Evolutionary conservation across 2,329 filamentous ascomycete genomes (phyloP), one percentile per base, ranked within the genome.

Genomic region (Talaromyces pinophilus): DNA sequence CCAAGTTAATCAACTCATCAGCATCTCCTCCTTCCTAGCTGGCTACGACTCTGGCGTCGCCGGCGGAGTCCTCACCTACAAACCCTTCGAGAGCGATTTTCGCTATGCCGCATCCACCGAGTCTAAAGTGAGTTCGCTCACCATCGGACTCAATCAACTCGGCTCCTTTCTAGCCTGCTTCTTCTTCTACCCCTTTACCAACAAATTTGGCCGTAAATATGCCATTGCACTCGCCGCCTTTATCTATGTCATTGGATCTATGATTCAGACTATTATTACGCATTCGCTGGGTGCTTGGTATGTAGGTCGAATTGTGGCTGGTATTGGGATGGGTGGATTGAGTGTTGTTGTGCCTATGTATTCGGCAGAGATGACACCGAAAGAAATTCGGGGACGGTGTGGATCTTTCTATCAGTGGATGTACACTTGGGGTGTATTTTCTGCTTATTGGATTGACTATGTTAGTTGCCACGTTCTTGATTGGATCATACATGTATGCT

Each of bases 381-480:
- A 79, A 50, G 75, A 82, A 40, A 75, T 82, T 63, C 75, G 81
- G 55, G 80, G 80, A 13, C 78, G 79, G 64, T 78, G 82, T 35
- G 81, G 82, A 15, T 79, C 76, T 38, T 83, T 83, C 71, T 84
- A 82, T 69, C 81, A 84, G 68, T 80, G 80, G 70, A 79, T 83
- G 68, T 84, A 77, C 68, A 80, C 79, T 0, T 72, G 77, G 71
- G 76, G 82, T 10, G 82, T 84, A 60, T 82, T 83, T 64, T 74
- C 78, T 0, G 81, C 79, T 15, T 84, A 84, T 71, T 84, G 81
- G 80, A 74, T 84, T 59, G 80, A 84, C 73, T 84, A 83, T 67
- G 81, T 71, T 59, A 62, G 68, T 22, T 11, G 38, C 22, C 30
- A 10, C 15, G 55, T 48, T 13, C 3, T 25, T 4, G 5, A n/a